Evolutionary conservation across 352 stramenopile genomes (phyloP), one percentile per base, ranked within the genome.

Genomic region (Pythium grandisporangium): DNA sequence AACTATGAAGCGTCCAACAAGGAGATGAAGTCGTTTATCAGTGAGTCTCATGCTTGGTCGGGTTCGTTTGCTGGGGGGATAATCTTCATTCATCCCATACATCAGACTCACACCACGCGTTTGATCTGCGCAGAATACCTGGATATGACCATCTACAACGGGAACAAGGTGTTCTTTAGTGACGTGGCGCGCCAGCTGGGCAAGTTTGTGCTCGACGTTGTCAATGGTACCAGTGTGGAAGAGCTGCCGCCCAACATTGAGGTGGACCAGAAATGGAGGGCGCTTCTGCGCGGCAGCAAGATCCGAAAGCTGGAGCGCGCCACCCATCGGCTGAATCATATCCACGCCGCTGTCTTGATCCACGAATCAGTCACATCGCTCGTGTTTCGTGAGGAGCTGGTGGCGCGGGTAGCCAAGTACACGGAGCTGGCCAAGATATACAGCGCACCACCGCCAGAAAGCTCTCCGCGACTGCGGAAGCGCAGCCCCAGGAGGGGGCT

Each of bases 321-420:
- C 19, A 64, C 54, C 24, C 65, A 73, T 48, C 63, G 61, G 0
- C 45, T 79, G 5, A 81, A 79, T 35, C 67, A 76, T 39, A 51
- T 84, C 30, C 53, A 75, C 26, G 60, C 67, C 3, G 60, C 61
- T 1, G 51, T 70, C 6, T 21, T 79, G 38, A 40, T 84, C 22
- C 67, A 80, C 32, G 58, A 75, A 35, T 57, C 63, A 12, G 63
- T 82, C 19, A 63, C 51, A 10, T 77, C 68, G 41, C 48, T 69
- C 20, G 65, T 84, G 37, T 82, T 80, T 37, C 68, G 63, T 14
- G 61, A 84, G n/a, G 68, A 80, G 41, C 66, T 84, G n/a, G 51
- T 54, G 7, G 53, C 54, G 19, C 61, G 63, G 2, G 71, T 84
- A 17, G 10, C 65, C 2, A 79, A 78, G 42, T 81, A 81, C 48